Evolutionary conservation across 495 filamentous ascomycete species (phyloP).

Genomic region (Mycothermus thermophilus): DNA sequence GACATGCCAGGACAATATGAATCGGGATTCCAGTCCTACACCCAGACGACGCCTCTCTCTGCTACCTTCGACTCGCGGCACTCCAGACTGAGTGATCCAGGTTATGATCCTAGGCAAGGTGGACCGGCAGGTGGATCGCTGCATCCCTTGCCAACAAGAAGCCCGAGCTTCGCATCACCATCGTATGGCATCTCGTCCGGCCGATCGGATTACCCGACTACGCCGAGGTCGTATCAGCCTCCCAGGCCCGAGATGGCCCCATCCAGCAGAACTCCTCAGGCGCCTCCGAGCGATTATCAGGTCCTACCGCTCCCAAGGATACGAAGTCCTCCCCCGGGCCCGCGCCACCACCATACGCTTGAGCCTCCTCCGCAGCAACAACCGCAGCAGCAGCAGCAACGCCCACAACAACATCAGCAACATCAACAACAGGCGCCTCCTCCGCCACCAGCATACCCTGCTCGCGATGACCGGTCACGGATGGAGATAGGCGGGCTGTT

Average conservation of each 20-base stretch:
- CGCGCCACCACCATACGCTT: no score
- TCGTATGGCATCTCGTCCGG: conserved; percentile 25
- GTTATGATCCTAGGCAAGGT: conserved; percentile 22
- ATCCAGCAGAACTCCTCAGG: conserved; percentile 13
- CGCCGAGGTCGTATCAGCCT: conserved; percentile 27
- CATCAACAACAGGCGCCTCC: neutral
- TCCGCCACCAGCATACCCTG: conserved; percentile 12
- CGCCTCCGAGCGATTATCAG: conserved; percentile 35
- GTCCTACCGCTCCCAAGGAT: conserved; percentile 31
- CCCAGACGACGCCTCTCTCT: conserved; percentile 29
- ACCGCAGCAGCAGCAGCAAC: conserved; percentile 5
- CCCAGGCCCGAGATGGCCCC: conserved; percentile 34
- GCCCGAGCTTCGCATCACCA: conserved; percentile 18
- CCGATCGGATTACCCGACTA: conserved; percentile 27
- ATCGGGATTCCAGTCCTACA: conserved; percentile 23
- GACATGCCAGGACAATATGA: conserved; percentile 34
- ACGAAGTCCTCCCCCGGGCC: conserved; percentile 32
- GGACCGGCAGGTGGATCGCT: conserved; percentile 16
- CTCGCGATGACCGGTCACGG: conserved; percentile 34
- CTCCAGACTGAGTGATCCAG: conserved; percentile 21
- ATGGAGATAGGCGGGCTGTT: conserved; percentile 43
- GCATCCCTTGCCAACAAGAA: conserved; percentile 18
- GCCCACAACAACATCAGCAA: neutral
- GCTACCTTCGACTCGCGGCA: conserved; percentile 30
- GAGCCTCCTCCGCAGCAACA: neutral